These are phyloP conservation scores for Penicillium fuscoglaucum DNA, from an alignment of 2,329 filamentous ascomycete genomes.

Conservation along the genomic window DNA sequence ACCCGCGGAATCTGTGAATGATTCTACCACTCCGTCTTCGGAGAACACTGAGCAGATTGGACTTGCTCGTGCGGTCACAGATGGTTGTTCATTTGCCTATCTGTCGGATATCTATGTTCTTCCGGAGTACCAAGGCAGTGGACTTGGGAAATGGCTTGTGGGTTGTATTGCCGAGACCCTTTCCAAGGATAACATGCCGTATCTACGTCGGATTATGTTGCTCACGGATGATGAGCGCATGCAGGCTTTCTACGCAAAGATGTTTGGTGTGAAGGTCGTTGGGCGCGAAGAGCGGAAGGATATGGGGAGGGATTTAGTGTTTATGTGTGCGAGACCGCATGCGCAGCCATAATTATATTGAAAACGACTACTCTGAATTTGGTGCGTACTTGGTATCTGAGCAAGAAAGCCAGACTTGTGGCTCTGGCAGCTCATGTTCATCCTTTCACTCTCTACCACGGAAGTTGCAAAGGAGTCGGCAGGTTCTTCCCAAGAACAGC, in stretches of 20 bases:
- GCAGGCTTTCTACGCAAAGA: constrained; percentile 23
- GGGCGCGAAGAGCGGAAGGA: constrained; percentile 20
- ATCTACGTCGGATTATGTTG: constrained; percentile 61
- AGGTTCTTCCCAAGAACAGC: constrained; percentile 61
- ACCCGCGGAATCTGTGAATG: not conserved
- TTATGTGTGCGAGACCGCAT: constrained; percentile 22
- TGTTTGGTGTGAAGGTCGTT: constrained; percentile 28
- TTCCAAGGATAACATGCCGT: constrained; percentile 54
- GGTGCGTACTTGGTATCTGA: not conserved
- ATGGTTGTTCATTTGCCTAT: constrained; percentile 68
- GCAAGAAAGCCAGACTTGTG: not conserved
- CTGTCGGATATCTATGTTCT: constrained; percentile 68
- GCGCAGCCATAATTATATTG: constrained; percentile 1
- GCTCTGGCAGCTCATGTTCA: not conserved
- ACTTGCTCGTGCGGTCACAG: constrained; percentile 66
- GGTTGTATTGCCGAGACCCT: constrained; percentile 57
- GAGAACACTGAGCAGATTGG: constrained; percentile 50
- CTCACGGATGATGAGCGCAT: constrained; percentile 24
- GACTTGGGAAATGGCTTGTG: constrained; percentile 67
- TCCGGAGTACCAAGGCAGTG: constrained; percentile 59
- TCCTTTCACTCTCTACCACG: constrained; percentile 55
- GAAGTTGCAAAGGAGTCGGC: constrained; percentile 64
- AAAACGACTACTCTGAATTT: not conserved
- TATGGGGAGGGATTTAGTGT: constrained; percentile 18
- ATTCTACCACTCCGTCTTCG: constrained; percentile 6